Conservation (phyloP, 2,329 filamentous ascomycete genomes). For the Xylariaceae sp. region DNA sequence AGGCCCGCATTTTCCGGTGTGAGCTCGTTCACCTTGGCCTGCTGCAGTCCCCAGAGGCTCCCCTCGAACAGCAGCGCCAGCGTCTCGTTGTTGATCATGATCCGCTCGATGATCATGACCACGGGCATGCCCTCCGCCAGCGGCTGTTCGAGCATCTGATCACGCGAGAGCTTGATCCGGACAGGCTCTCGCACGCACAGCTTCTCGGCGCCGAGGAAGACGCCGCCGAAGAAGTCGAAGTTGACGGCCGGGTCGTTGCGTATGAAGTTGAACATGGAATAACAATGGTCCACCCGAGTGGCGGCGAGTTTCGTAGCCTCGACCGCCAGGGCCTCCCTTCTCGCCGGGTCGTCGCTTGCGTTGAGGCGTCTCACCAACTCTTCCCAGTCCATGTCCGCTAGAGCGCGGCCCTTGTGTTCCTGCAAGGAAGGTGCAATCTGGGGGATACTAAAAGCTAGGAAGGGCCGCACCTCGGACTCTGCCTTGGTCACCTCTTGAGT, state of each 20-base stretch:
- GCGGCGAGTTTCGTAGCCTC: conserved; percentile 49
- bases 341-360: conserved; percentile 31
- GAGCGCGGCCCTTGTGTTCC: conserved; percentile 35
- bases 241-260: conserved; percentile 26
- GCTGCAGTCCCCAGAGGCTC: conserved; percentile 26
- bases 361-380: conserved; percentile 27
- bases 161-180: conserved; percentile 31
- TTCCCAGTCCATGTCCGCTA: conserved; percentile 41
- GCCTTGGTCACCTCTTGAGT: conserved; percentile 36
- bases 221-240: conserved; percentile 38
- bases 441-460: conserved; percentile 47
- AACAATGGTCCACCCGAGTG: conserved; percentile 43
- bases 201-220: conserved; percentile 48
- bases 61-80: conserved; percentile 22
- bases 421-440: conserved; percentile 31
- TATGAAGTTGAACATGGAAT: conserved; percentile 42
- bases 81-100: conserved; percentile 8
- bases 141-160: conserved; percentile 11
- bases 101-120: conserved; percentile 12
- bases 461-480: conserved; percentile 42
- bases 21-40: conserved; percentile 12
- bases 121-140: conserved; percentile 13
- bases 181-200: conserved; percentile 44
- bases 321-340: conserved; percentile 38
- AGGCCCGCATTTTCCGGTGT: not conserved